A percentile compares a stretch with the other conserved stretches of the same genome.
Conservation (phyloP, 2,329 filamentous ascomycete genomes). For the Hymenoscyphus albidus region DNA sequence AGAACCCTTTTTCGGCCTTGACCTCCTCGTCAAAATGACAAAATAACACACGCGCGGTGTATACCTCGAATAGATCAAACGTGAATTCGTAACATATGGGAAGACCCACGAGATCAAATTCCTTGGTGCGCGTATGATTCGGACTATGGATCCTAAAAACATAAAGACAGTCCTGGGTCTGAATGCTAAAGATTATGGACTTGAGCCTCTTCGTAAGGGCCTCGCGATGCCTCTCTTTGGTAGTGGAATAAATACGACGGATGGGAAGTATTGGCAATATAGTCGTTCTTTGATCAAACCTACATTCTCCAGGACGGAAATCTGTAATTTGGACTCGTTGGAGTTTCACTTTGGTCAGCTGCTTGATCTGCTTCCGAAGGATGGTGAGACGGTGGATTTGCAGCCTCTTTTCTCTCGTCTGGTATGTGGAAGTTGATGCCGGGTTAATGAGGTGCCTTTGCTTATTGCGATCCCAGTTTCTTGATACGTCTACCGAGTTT, state of each 20-base stretch:
- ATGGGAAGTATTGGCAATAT: conserved; percentile 34
- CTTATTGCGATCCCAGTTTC: conserved; percentile 13
- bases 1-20: conserved; percentile 2
- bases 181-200: background rate
- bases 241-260: background rate
- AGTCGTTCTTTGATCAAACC: conserved; percentile 46
- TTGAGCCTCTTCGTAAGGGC: background rate
- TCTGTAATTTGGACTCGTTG: conserved; percentile 45
- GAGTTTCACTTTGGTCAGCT: conserved; percentile 39
- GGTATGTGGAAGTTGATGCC: background rate
- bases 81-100: background rate
- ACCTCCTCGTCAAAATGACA: background rate
- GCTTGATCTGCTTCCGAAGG: conserved; percentile 42
- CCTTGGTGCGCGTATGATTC: background rate
- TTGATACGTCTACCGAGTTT: conserved; percentile 51
- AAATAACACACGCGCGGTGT: background rate
- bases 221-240: background rate
- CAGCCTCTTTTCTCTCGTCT: conserved; percentile 50
- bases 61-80: background rate
- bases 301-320: conserved; percentile 47
- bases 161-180: background rate
- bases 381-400: conserved; percentile 42
- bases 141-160: conserved; percentile 1
- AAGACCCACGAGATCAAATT: conserved; percentile 6
- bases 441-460: background rate